Base-by-base conservation (phyloP, 192 early-diverging fungal genomes). In the Entophlyctis luteolus region DNA sequence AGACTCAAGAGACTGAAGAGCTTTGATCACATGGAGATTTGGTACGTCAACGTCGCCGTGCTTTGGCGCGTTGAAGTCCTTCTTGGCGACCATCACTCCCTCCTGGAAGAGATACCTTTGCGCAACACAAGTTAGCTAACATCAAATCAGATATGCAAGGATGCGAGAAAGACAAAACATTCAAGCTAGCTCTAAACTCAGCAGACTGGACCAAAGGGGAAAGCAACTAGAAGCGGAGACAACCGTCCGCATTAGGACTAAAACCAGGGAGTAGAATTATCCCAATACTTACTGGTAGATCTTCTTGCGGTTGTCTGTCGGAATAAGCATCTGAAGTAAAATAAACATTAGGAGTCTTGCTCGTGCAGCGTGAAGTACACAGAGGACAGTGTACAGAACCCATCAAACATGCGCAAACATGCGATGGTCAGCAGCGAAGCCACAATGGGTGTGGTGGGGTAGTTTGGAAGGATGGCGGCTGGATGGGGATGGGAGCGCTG, bases 21-120 rank as follows among this genome's bases (percentile, higher is more conserved):
- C 91, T 90, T 97, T 99, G 87, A 99, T 95, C 77, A 99, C 96
- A 75, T 99, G 86, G 27, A 99, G 81, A 90, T 99, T 99, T 68
- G 93, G 92, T 57, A 99, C 95, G 72, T 93, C 88, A 76, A 99
- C 87, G 70, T 99, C 95, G 71, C 87, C 78, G 88, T 99, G 96
- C 81, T 91, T 93, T 71, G 91, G 83, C 34, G 86, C 85, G 81
- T 99, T 94, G 89, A 86, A 96, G 88, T 99, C 95, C 88, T 99
- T 99, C 86, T 96, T 90, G 79, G 94, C 96, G 62, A 99, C 96
- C 74, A 99, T 82, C 75, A 95, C 95, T 71, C 96, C 96, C 80
- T 98, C 96, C 69, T 74, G 78, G 80, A 79, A 77, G 49, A 71
- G 68, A 55, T 68, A 68, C 49, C 38, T 37, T n/a, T n/a, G 52